Evolutionary conservation across 2,329 filamentous ascomycete genomes (phyloP).

Genomic region (Phaeosphaeriaceae sp.): DNA sequence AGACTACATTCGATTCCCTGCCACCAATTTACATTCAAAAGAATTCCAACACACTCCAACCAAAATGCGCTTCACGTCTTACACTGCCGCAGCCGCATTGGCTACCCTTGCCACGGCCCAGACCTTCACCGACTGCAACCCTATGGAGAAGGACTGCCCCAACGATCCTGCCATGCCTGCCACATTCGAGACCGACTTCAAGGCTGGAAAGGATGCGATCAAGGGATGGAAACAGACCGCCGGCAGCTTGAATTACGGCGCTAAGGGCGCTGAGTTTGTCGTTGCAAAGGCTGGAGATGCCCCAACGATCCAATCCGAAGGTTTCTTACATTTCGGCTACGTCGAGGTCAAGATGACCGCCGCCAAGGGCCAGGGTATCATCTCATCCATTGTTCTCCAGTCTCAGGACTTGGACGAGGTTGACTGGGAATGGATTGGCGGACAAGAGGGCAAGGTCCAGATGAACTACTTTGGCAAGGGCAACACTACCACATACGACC

Average conservation of each 20-base stretch:
- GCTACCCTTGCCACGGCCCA: constrained; percentile 48
- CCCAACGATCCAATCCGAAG: constrained; percentile 75
- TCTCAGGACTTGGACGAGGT: constrained; percentile 87
- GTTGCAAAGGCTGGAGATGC: constrained; percentile 58
- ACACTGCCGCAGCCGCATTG: constrained; percentile 38
- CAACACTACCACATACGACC: constrained; percentile 72
- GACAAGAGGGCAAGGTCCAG: constrained; percentile 67
- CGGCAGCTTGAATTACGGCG: constrained; percentile 52
- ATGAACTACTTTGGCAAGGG: constrained; percentile 79
- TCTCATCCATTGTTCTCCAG: constrained; percentile 82
- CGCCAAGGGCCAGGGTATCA: constrained; percentile 74
- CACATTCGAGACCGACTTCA: constrained; percentile 54
- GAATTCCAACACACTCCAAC: constrained; percentile 1
- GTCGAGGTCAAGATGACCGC: constrained; percentile 81
- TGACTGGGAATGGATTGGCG: constrained; percentile 83
- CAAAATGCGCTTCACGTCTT: constrained; percentile 41
- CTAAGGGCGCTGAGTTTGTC: constrained; percentile 58
- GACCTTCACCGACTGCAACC: constrained; percentile 56
- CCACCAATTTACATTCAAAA: neutral
- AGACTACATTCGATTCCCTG: constrained; percentile 26
- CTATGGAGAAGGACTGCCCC: constrained; percentile 53
- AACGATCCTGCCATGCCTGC: constrained; percentile 52
- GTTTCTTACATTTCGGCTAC: constrained; percentile 86
- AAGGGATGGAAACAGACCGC: constrained; percentile 49
- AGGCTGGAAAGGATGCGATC: constrained; percentile 45